phyloP scores from a whole-genome alignment of 169 alveolate species.

The Cryptosporidium sp. region DNA sequence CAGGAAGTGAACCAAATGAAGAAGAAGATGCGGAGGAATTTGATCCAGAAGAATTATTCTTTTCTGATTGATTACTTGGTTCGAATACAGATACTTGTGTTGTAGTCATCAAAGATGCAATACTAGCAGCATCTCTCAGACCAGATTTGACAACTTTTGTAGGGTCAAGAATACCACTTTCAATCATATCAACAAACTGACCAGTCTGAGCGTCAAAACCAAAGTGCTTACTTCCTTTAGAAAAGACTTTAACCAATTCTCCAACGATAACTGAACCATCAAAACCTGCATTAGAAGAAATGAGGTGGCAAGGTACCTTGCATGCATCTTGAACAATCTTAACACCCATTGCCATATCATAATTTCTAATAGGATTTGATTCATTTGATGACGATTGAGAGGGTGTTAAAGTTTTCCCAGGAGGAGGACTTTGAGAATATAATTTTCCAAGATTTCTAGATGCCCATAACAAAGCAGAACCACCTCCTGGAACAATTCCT shows the following conservation, averaged over 20 bases:
- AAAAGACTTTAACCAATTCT: conserved; percentile 88
- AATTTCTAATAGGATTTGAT: conserved; percentile 86
- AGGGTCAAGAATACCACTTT: conserved; percentile 97
- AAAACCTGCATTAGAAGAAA: conserved; percentile 98
- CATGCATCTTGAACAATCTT: conserved; percentile 95
- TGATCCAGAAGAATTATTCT: not conserved
- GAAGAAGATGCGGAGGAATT: not conserved
- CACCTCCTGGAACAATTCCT: conserved; percentile 99
- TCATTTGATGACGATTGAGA: conserved; percentile 54
- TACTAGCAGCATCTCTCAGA: conserved; percentile 97
- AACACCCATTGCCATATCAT: conserved; percentile 95
- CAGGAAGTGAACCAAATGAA: conserved; percentile 7
- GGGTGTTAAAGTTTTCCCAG: not conserved
- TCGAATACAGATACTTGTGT: conserved; percentile 97
- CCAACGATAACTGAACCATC: conserved; percentile 98
- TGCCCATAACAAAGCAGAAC: conserved; percentile 95
- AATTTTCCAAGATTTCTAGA: conserved; percentile 82
- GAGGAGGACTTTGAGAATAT: conserved; percentile 77
- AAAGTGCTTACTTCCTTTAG: conserved; percentile 75
- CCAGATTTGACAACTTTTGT: conserved; percentile 99
- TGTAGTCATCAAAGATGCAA: conserved; percentile 97
- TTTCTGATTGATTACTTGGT: conserved; percentile 42
- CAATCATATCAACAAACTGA: conserved; percentile 92
- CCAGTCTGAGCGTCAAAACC: conserved; percentile 98
- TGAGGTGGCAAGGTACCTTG: conserved; percentile 95